phyloP scores from a whole-genome alignment of 179 eudicot species.

The Silene noctiflora region DNA sequence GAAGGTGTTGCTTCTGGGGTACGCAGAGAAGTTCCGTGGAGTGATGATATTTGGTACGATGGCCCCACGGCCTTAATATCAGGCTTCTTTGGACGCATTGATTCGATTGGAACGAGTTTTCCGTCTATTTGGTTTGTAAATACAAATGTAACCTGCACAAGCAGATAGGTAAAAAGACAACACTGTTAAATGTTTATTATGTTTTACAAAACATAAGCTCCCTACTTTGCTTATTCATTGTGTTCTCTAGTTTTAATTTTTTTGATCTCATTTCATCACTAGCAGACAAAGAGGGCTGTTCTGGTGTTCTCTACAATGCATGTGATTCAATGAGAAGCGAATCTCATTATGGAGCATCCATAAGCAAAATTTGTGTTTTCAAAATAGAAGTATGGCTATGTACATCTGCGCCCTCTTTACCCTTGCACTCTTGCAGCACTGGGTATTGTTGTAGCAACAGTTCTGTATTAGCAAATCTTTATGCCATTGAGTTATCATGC shows the following conservation, averaged over 20 bases:
- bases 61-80: not conserved
- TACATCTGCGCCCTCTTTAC: too few species aligned
- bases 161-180: slow-evolving; percentile 8
- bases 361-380: not conserved
- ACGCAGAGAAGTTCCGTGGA: slow-evolving; percentile 21
- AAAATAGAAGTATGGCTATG: not conserved
- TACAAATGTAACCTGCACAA: slow-evolving; percentile 80
- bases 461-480: not conserved
- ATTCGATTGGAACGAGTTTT: slow-evolving; percentile 46
- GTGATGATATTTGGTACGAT: slow-evolving; percentile 27
- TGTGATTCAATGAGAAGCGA: not conserved
- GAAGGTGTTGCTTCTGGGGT: slow-evolving; percentile 25
- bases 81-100: slow-evolving; percentile 14
- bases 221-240: not conserved
- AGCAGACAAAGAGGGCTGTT: not conserved
- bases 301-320: not conserved
- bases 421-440: too few species aligned
- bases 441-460: not conserved
- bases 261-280: not conserved
- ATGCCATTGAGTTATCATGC: not conserved
- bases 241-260: not conserved
- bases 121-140: slow-evolving; percentile 91
- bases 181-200: slow-evolving; percentile 15
- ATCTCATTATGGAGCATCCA: not conserved
- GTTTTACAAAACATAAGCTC: not conserved